Evolutionary conservation across 805 yeast genomes (phyloP), one percentile per base, ranked within the genome.

Genomic region (Millerozyma acaciae): DNA sequence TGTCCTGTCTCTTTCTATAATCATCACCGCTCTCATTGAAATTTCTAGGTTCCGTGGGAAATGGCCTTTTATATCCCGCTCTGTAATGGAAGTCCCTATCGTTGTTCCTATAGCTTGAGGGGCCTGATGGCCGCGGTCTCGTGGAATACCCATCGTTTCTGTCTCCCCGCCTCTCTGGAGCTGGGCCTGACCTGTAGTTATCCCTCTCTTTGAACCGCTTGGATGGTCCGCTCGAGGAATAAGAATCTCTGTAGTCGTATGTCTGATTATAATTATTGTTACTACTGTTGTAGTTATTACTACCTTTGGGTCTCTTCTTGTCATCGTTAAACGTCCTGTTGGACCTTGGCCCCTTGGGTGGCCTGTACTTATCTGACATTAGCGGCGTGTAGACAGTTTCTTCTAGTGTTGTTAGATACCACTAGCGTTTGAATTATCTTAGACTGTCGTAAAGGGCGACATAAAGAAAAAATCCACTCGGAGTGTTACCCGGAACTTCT

Each of bases 341-440:
- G 10, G 55, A 45, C 32, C 48, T 55, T 4, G 63, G 57, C 3
- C 57, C 57, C 15, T 45, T 37, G 15, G 59, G 57, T 20, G 53
- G 51, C 45, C 62, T 58, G 37, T 55, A 56, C 34, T 60, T 50
- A 26, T 60, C 67, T 21, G 65, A 57, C 67, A 60, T 60, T 28
- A n/a, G n/a, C n/a, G n/a, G n/a, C n/a, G n/a, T n/a, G n/a, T n/a
- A n/a, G n/a, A n/a, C n/a, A n/a, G n/a, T n/a, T n/a, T n/a, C n/a
- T n/a, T n/a, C n/a, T n/a, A n/a, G n/a, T n/a, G n/a, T n/a, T n/a
- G n/a, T n/a, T n/a, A n/a, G n/a, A n/a, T n/a, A n/a, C n/a, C n/a
- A n/a, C n/a, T n/a, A n/a, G n/a, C n/a, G n/a, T n/a, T n/a, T n/a
- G n/a, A n/a, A n/a, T n/a, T n/a, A n/a, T n/a, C n/a, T n/a, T n/a